phyloP scores from a whole-genome alignment of 75 land plant species.

The Cunninghamia lanceolata region DNA sequence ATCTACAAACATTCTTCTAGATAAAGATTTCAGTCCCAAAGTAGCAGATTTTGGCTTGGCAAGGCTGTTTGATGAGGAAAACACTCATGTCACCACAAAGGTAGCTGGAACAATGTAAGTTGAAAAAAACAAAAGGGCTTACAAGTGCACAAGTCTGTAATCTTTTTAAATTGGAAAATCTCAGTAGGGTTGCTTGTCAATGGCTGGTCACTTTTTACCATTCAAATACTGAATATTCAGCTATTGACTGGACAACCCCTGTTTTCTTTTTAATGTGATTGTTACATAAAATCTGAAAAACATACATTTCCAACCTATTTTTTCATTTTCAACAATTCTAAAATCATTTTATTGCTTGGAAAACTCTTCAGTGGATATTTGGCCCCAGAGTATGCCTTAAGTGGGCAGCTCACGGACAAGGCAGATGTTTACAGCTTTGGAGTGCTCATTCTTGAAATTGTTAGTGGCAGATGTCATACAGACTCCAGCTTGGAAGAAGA shows the following conservation, averaged over 20 bases:
- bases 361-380: conserved; percentile 14
- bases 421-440: conserved; percentile 29
- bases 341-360: background rate
- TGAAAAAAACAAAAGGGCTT: background rate
- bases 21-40: conserved; percentile 18
- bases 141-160: too few relatives aligned
- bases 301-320: background rate
- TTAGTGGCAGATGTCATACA: background rate
- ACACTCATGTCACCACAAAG: conserved; percentile 6
- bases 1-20: conserved; percentile 18
- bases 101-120: conserved; percentile 11
- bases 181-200: background rate
- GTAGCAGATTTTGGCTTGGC: conserved; percentile 23
- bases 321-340: background rate
- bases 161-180: too few relatives aligned
- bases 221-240: too few relatives aligned
- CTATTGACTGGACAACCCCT: too few relatives aligned
- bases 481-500: conserved; percentile 3
- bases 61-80: background rate
- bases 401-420: conserved; percentile 20
- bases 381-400: conserved; percentile 19
- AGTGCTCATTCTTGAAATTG: conserved; percentile 17
- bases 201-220: too few relatives aligned
- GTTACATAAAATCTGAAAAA: background rate
- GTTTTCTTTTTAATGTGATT: background rate